Base-by-base conservation (phyloP, 2,329 filamentous ascomycete genomes). In the Apiospora kogelbergensis region DNA sequence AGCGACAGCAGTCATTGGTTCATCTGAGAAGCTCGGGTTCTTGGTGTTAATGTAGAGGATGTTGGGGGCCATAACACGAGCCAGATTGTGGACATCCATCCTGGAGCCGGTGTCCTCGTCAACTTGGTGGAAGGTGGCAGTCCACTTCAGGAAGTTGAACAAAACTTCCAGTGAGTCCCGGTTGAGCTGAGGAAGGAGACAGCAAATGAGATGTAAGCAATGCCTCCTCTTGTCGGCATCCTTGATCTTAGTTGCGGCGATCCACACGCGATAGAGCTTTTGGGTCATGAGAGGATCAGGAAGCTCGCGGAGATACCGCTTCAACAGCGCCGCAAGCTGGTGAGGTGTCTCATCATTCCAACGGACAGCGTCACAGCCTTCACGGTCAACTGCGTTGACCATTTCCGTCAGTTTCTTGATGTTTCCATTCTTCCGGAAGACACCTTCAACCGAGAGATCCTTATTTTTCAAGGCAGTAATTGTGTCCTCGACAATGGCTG, bases 401-500 rank as follows among this genome's bases (percentile, higher is more conserved):
- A 97, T 85, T 71, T 97, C 95, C 74, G 93, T 93, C 60, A 98
- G 86, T 74, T 95, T 93, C 80, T 96, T 95, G 83, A 99, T 98
- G 80, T 98, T 99, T 75, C 96, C 96, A 76, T 98, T 99, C 86
- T 99, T 99, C 74, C 96, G 91, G 88, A 99, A 99, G 26, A 99
- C 95, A 75, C 96, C 96, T 80, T 99, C 96, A 1, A 99, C 94
- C 1, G 95, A 98, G 84, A 99, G 94, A 80, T 99, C 96, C 94
- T 99, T 98, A 81, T 95, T 96, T 75, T 95, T 91, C 93, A 99
- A 97, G 15, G 95, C 94, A 4, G 93, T 92, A 45, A 99, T 91
- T 65, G 95, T 91, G 78, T 98, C 95, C 76, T 98, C 95, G n/a
- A 99, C 88, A 67, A 99, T 86, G n/a, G 94, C 93, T 2, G 96